phyloP scores from a whole-genome alignment of 208 protist species.

The Acanthamoeba castellanii region DNA sequence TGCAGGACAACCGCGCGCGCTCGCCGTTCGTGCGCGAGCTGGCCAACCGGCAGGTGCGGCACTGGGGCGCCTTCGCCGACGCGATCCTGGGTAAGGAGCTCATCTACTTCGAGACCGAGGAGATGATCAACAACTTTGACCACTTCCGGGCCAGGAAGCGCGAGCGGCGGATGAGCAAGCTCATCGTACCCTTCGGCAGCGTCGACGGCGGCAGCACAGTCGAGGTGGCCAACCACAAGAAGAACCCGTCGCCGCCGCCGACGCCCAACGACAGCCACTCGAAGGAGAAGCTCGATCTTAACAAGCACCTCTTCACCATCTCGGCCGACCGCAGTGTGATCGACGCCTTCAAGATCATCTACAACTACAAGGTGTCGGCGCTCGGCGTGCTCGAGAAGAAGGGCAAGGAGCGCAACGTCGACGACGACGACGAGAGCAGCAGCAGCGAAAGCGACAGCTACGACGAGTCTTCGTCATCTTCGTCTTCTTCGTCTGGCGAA shows the following conservation, averaged over 20 bases:
- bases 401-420: conserved; percentile 38
- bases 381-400: conserved; percentile 69
- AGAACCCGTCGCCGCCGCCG: background rate
- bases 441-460: background rate
- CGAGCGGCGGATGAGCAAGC: conserved; percentile 50
- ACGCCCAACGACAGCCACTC: background rate
- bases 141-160: conserved; percentile 33
- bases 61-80: conserved; percentile 55
- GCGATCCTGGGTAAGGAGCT: conserved; percentile 65
- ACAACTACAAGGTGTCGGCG: conserved; percentile 64
- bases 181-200: conserved; percentile 13
- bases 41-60: conserved; percentile 48
- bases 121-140: conserved; percentile 69
- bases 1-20: background rate
- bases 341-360: conserved; percentile 62
- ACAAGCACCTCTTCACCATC: conserved; percentile 63
- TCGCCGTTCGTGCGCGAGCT: conserved; percentile 62
- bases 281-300: conserved; percentile 56
- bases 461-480: background rate
- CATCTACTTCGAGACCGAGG: conserved; percentile 68
- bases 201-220: background rate
- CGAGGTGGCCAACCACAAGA: background rate
- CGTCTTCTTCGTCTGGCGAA: background rate
- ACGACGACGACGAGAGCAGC: conserved; percentile 9
- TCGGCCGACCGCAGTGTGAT: conserved; percentile 59